Evolutionary conservation across 441 rosid species (phyloP).

Genomic region (Arabidopsis lyrata): DNA sequence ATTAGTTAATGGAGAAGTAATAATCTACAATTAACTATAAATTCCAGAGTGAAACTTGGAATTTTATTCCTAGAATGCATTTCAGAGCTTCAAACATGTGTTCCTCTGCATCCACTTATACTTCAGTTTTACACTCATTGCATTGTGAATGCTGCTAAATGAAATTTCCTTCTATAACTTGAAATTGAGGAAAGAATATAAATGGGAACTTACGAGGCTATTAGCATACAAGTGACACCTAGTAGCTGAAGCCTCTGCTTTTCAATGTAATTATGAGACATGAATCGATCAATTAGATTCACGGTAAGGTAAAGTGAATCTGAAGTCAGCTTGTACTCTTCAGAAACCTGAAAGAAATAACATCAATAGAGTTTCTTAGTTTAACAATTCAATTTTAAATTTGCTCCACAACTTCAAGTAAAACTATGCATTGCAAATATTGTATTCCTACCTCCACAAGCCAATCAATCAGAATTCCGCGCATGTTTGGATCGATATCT

Average conservation of each 20-base stretch:
- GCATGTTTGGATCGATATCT: conserved; percentile 78
- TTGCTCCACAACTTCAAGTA: background rate
- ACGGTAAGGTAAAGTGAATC: conserved; percentile 67
- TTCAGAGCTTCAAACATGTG: conserved; percentile 1
- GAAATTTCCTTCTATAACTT: background rate
- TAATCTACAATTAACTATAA: background rate
- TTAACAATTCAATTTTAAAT: background rate
- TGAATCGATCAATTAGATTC: conserved; percentile 61
- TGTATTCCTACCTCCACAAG: conserved; percentile 70
- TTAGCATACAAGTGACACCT: conserved; percentile 71
- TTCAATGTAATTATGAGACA: conserved; percentile 55
- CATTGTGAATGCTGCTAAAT: background rate
- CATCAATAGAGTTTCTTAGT: background rate
- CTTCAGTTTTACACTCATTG: background rate
- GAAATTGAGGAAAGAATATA: background rate
- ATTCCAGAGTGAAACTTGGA: background rate
- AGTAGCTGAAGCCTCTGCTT: conserved; percentile 63
- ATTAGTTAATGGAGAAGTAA: conserved; percentile 1
- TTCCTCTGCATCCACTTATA: background rate
- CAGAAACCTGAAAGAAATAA: conserved; percentile 57
- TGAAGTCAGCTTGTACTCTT: conserved; percentile 61
- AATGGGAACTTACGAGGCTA: conserved; percentile 62
- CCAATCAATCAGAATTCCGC: conserved; percentile 87
- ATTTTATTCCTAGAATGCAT: background rate
- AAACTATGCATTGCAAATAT: background rate